Conservation (phyloP, 192 early-diverging fungal genomes). For the Physocladia obscura region DNA sequence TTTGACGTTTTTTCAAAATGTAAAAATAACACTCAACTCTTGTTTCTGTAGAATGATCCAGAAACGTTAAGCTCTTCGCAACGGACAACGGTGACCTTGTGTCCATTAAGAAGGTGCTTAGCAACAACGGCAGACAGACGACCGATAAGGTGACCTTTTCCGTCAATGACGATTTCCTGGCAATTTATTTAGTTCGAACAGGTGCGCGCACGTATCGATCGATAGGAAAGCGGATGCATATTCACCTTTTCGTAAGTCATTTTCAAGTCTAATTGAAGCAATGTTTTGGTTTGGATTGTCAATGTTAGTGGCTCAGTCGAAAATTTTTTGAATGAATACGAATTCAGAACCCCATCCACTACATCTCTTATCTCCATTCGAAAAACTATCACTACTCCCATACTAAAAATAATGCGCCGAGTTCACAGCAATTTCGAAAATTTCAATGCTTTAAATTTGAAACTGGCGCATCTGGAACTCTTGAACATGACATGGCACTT, state of each 20-base stretch:
- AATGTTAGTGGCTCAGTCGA: too few relatives aligned
- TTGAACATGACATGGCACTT: too few relatives aligned
- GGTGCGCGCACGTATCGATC: not conserved
- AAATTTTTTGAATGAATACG: too few relatives aligned
- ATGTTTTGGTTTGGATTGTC: too few relatives aligned
- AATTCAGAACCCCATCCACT: too few relatives aligned
- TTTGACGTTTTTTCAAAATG: not conserved
- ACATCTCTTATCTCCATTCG: too few relatives aligned
- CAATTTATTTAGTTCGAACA: not conserved
- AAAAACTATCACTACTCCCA: too few relatives aligned
- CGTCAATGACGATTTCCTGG: slow-evolving; percentile 97
- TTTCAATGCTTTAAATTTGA: too few relatives aligned
- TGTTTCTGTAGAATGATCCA: slow-evolving; percentile 99
- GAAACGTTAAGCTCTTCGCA: slow-evolving; percentile 98
- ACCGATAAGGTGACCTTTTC: slow-evolving; percentile 97
- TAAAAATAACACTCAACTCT: slow-evolving; percentile 68
- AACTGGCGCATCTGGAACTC: too few relatives aligned
- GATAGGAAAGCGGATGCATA: not conserved
- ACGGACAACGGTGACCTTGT: slow-evolving; percentile 95
- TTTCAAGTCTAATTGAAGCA: too few relatives aligned
- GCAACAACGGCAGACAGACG: slow-evolving; percentile 96
- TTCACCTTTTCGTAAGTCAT: slow-evolving; percentile 28
- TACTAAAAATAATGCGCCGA: too few relatives aligned
- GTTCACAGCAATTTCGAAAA: too few relatives aligned
- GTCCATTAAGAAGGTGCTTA: slow-evolving; percentile 97